Percentiles rank a stretch among this genome's conserved stretches.
Conservation (phyloP, 495 filamentous ascomycete genomes). For the Penicillium riverlandense region DNA sequence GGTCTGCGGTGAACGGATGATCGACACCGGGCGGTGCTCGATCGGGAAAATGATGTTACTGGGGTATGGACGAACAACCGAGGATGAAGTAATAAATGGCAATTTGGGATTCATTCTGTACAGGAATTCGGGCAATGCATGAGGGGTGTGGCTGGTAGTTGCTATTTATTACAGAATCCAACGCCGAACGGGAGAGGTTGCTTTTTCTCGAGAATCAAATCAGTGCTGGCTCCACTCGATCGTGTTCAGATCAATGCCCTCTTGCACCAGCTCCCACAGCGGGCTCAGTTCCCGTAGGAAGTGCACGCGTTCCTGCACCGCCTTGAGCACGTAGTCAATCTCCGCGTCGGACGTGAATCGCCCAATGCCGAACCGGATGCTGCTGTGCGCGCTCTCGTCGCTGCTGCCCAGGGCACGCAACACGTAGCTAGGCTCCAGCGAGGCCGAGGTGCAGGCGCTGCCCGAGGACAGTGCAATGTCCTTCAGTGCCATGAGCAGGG, state of each 20-base stretch:
- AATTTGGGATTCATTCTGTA: too few relatives aligned
- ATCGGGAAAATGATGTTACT: too few relatives aligned
- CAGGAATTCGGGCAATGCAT: too few relatives aligned
- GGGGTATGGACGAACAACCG: too few relatives aligned
- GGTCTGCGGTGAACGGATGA: conserved; percentile 13
- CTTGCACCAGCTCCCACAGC: conserved; percentile 96
- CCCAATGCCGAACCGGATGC: conserved; percentile 95
- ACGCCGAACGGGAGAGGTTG: too few relatives aligned
- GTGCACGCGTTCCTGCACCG: conserved; percentile 78
- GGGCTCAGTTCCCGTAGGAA: conserved; percentile 95
- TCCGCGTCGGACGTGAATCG: conserved; percentile 92
- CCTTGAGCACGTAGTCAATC: conserved; percentile 97
- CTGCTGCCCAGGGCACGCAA: conserved; percentile 88
- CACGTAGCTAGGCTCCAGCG: conserved; percentile 93
- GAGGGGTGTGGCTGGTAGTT: too few relatives aligned
- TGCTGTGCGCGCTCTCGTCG: conserved; percentile 95
- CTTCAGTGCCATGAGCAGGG: conserved; percentile 94
- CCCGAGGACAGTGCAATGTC: conserved; percentile 96
- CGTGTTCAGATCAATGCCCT: conserved; percentile 88
- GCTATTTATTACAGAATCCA: too few relatives aligned
- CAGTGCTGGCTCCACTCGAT: conserved; percentile 91
- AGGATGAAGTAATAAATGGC: too few relatives aligned
- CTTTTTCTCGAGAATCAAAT: background rate
- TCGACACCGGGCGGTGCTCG: too few relatives aligned
- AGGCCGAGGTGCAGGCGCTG: conserved; percentile 94